Percentiles rank a stretch among this genome's conserved stretches.
phyloP scores from a whole-genome alignment of 495 filamentous ascomycete species.

The Oidiodendron maius region DNA sequence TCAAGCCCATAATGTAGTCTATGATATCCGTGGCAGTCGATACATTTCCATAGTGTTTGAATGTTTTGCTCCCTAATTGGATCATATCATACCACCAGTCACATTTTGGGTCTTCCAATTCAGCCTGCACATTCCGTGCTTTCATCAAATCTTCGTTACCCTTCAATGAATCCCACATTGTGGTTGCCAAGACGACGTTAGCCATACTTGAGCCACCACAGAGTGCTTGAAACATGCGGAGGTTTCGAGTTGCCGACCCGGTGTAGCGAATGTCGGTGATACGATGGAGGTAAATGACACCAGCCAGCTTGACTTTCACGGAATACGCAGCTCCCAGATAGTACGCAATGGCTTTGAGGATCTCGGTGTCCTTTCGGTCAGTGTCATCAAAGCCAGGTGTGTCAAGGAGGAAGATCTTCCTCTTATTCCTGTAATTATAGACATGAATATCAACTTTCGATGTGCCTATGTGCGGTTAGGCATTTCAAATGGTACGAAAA shows the following conservation, averaged over 20 bases:
- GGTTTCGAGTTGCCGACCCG: conserved; percentile 16
- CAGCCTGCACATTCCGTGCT: too few species aligned
- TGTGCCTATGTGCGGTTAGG: too few species aligned
- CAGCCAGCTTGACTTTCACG: conserved; percentile 14
- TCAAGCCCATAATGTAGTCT: too few species aligned
- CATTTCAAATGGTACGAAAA: too few species aligned
- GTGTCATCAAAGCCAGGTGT: conserved; percentile 50
- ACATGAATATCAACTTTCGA: too few species aligned
- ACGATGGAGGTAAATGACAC: conserved; percentile 35
- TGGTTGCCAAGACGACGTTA: conserved; percentile 15
- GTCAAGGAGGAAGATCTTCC: conserved; percentile 30
- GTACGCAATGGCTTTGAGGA: conserved; percentile 19
- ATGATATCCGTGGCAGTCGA: too few species aligned
- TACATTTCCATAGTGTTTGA: too few species aligned
- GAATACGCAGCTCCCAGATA: conserved; percentile 15
- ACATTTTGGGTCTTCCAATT: too few species aligned
- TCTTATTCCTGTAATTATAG: too few species aligned
- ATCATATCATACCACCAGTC: too few species aligned
- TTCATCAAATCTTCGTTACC: too few species aligned
- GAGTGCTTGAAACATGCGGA: conserved; percentile 27
- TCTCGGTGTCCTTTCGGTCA: conserved; percentile 23
- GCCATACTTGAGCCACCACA: conserved; percentile 19
- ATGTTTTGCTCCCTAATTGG: too few species aligned
- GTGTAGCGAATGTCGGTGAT: conserved; percentile 31
- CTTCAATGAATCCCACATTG: conserved; percentile 33